phyloP scores from a whole-genome alignment of 345 rosid species.

The Euphorbia lathyris region DNA sequence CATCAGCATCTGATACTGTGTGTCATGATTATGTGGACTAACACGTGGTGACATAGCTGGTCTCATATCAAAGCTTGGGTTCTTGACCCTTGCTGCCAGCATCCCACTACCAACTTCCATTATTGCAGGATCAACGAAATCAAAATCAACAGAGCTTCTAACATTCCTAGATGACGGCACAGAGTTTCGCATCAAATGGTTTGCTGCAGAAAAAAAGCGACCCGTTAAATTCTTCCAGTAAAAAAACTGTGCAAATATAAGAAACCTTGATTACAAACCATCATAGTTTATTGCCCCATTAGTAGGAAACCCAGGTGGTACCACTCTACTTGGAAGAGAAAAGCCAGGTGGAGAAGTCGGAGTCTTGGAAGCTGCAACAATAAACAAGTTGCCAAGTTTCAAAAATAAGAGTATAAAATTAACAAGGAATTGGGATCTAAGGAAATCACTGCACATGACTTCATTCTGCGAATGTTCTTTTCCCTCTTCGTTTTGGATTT shows the following conservation, averaged over 20 bases:
- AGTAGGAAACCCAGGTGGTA: constrained; percentile 24
- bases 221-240: not conserved
- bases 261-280: constrained; percentile 17
- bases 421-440: not conserved
- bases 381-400: not conserved
- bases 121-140: constrained; percentile 50
- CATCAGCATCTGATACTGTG: constrained; percentile 34
- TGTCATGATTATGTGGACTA: constrained; percentile 32
- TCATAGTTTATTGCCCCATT: constrained; percentile 17
- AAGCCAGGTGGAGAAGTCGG: constrained; percentile 29
- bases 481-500: not conserved
- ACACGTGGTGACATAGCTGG: constrained; percentile 22
- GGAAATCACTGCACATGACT: not conserved
- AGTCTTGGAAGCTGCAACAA: constrained; percentile 16
- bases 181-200: constrained; percentile 27
- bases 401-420: not conserved
- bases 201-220: constrained; percentile 31
- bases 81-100: constrained; percentile 25
- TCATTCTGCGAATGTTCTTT: not conserved
- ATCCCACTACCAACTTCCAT: constrained; percentile 40
- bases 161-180: constrained; percentile 22
- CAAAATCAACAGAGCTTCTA: constrained; percentile 32
- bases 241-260: not conserved
- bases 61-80: constrained; percentile 31
- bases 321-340: constrained; percentile 18